A percentile compares a stretch with the other conserved stretches of the same genome.
These are phyloP conservation scores for Tylopilus felleus DNA, from an alignment of 768 basidiomycete species.

Conservation along the genomic window DNA sequence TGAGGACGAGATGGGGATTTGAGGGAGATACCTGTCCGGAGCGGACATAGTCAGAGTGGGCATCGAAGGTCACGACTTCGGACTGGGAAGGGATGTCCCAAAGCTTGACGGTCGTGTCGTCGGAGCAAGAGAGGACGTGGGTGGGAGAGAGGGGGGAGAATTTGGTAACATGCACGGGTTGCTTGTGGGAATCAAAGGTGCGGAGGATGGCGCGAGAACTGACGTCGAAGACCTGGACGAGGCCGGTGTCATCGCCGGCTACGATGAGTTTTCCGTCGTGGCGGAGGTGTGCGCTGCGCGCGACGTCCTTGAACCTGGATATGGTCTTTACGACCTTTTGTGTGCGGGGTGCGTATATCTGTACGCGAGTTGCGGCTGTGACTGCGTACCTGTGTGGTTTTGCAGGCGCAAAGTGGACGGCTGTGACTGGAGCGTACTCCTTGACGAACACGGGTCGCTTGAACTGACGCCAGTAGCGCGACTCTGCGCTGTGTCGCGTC, in stretches of 20 bases:
- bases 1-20: constrained; percentile 81
- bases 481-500: constrained; percentile 67
- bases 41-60: constrained; percentile 95
- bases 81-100: constrained; percentile 95
- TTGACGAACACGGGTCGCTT: constrained; percentile 92
- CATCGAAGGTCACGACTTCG: constrained; percentile 70
- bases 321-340: constrained; percentile 97
- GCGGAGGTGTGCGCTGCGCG: constrained; percentile 83
- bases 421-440: constrained; percentile 94
- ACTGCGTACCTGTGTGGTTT: constrained; percentile 95
- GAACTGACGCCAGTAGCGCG: constrained; percentile 83
- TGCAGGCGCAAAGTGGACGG: constrained; percentile 83
- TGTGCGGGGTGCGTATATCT: constrained; percentile 94
- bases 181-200: constrained; percentile 89
- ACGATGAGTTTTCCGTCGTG: constrained; percentile 93
- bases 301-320: constrained; percentile 94
- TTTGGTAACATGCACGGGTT: constrained; percentile 92
- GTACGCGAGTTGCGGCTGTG: constrained; percentile 88
- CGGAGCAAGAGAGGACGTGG: constrained; percentile 90
- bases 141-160: constrained; percentile 83
- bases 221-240: constrained; percentile 89
- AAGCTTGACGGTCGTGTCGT: constrained; percentile 89
- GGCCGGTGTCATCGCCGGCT: constrained; percentile 91
- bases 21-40: constrained; percentile 83
- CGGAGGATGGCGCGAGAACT: constrained; percentile 91